Percentiles rank a stretch among this genome's conserved stretches.
phyloP scores from a whole-genome alignment of 305 asterid genomes.

The Salvia sclarea region DNA sequence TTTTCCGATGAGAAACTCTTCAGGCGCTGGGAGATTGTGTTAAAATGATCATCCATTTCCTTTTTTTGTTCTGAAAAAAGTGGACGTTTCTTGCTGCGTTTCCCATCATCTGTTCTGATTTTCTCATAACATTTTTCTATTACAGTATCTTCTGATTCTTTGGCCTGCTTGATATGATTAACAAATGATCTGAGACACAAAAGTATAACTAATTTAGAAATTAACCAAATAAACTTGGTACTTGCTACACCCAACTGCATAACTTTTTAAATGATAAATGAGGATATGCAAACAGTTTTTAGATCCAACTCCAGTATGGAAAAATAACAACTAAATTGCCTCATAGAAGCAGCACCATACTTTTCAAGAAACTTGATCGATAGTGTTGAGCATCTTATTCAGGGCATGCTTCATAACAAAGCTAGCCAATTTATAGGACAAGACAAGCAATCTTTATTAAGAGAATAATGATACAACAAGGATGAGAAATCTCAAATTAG shows the following conservation, averaged over 20 bases:
- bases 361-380: conserved; percentile 11
- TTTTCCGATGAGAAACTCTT: conserved; percentile 53
- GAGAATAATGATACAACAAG: too few species aligned
- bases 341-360: conserved; percentile 16
- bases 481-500: not conserved
- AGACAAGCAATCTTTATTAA: too few species aligned
- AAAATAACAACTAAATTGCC: conserved; percentile 14
- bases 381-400: conserved; percentile 5
- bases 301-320: too few species aligned
- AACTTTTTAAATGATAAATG: not conserved
- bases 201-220: conserved; percentile 33
- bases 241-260: conserved; percentile 6
- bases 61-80: conserved; percentile 56
- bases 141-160: conserved; percentile 47
- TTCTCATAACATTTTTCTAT: conserved; percentile 48
- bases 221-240: not conserved
- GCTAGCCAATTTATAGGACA: not conserved
- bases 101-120: conserved; percentile 44
- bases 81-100: conserved; percentile 51
- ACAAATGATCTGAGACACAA: conserved; percentile 55
- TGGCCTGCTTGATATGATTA: conserved; percentile 49
- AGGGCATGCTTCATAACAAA: conserved; percentile 10
- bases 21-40: conserved; percentile 61
- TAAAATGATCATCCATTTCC: conserved; percentile 69
- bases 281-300: conserved; percentile 18